phyloP scores from a whole-genome alignment of 1,139 yeast species.

The Tardiomyces depauwii region DNA sequence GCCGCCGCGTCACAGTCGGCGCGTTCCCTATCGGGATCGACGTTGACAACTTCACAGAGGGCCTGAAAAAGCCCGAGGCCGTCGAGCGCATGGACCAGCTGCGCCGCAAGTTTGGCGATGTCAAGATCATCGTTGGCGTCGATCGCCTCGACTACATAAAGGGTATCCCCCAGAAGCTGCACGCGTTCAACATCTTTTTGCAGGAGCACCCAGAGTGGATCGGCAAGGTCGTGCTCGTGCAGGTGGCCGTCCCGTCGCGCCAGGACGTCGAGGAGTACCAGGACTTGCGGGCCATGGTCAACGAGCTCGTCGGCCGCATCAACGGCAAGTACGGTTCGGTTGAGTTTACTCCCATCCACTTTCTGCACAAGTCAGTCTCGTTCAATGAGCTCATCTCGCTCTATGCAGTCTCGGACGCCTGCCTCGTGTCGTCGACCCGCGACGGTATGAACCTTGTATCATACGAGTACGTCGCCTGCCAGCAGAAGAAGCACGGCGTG shows the following conservation, averaged over 20 bases:
- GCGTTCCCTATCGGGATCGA: constrained; percentile 99
- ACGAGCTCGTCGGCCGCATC: constrained; percentile 92
- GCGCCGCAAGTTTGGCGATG: constrained; percentile 50
- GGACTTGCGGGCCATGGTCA: constrained; percentile 83
- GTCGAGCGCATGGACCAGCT: constrained; percentile 53
- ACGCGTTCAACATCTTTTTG: constrained; percentile 87
- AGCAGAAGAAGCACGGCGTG: constrained; percentile 74
- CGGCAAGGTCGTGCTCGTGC: constrained; percentile 91
- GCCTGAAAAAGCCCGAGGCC: constrained; percentile 54
- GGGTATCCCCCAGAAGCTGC: constrained; percentile 94
- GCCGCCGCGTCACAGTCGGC: constrained; percentile 74
- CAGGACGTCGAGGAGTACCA: constrained; percentile 99
- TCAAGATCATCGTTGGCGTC: constrained; percentile 88
- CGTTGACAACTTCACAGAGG: constrained; percentile 80
- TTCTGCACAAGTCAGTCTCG: constrained; percentile 83
- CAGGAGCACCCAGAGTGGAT: constrained; percentile 97
- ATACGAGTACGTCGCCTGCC: constrained; percentile 95
- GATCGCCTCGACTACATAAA: constrained; percentile 92
- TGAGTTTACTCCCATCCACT: constrained; percentile 96
- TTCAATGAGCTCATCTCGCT: constrained; percentile 86
- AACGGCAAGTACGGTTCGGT: constrained; percentile 95
- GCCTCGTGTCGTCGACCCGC: constrained; percentile 86
- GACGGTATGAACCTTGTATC: constrained; percentile 98
- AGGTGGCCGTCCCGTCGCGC: constrained; percentile 95
- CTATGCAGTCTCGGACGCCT: constrained; percentile 78